Percentiles rank a stretch among this genome's conserved stretches.
These are phyloP conservation scores for Sclerotinia glacialis DNA, from an alignment of 2,329 filamentous ascomycete species.

Conservation along the genomic window DNA sequence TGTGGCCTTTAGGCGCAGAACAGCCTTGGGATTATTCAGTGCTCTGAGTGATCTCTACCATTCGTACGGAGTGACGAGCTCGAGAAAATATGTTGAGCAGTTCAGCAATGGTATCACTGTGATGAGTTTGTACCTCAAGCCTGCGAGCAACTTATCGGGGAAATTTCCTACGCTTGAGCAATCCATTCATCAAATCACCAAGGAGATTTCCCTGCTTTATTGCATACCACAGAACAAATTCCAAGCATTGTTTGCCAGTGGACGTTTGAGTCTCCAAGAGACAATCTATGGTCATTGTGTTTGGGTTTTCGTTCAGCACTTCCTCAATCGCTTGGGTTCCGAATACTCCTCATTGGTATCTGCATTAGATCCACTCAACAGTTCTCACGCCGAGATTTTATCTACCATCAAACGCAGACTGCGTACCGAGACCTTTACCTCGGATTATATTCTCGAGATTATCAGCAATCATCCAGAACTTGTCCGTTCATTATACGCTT, in stretches of 20 bases:
- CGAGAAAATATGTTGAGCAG: constrained; percentile 96
- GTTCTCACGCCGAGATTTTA: constrained; percentile 75
- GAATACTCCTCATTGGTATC: constrained; percentile 87
- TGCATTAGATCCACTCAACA: constrained; percentile 77
- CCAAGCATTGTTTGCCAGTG: constrained; percentile 81
- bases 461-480: constrained; percentile 87
- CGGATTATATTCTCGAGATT: constrained; percentile 97
- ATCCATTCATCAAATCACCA: constrained; percentile 97
- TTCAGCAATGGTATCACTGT: constrained; percentile 98
- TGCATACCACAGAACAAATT: constrained; percentile 98
- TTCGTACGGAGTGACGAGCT: constrained; percentile 96
- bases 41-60: constrained; percentile 95
- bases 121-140: constrained; percentile 91
- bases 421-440: constrained; percentile 94
- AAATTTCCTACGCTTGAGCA: constrained; percentile 79
- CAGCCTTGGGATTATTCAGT: constrained; percentile 90
- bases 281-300: constrained; percentile 96
- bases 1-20: constrained; percentile 89
- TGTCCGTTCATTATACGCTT: constrained; percentile 82
- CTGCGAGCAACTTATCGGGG: constrained; percentile 57
- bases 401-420: constrained; percentile 94
- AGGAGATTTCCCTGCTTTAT: constrained; percentile 95
- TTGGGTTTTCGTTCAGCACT: constrained; percentile 97
- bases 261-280: constrained; percentile 88
- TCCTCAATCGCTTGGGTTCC: constrained; percentile 84